Conservation (phyloP, 2,329 filamentous ascomycete species). For the Coniella lustricola region DNA sequence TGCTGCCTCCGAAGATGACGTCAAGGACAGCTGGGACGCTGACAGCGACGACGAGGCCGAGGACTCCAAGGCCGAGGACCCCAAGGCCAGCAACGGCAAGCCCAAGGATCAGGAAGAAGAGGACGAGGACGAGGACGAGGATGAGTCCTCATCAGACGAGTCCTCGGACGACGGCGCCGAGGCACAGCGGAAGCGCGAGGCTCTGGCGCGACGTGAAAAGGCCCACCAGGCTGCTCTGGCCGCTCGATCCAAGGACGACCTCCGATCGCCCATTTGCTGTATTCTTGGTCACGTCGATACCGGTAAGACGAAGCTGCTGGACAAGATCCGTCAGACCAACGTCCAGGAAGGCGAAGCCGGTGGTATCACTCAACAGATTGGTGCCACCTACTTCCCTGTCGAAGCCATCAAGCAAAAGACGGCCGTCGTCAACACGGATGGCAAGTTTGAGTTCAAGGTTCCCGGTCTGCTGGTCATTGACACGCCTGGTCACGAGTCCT, state of each 20-base stretch:
- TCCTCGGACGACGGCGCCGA: constrained; percentile 59
- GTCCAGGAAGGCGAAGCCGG: constrained; percentile 98
- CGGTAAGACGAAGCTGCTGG: constrained; percentile 97
- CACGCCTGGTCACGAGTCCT: constrained; percentile 99
- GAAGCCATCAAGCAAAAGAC: constrained; percentile 92
- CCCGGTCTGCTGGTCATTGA: constrained; percentile 95
- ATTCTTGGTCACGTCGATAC: constrained; percentile 99
- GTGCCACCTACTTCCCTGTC: constrained; percentile 97
- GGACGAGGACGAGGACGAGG: constrained; percentile 31
- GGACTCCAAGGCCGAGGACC: too few relatives aligned
- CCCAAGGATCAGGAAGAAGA: constrained; percentile 29
- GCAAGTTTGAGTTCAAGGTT: constrained; percentile 91
- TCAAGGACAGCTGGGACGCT: constrained; percentile 95
- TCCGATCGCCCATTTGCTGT: constrained; percentile 97
- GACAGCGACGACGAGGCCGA: constrained; percentile 65
- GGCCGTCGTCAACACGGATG: constrained; percentile 83
- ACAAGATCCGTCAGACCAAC: constrained; percentile 97
- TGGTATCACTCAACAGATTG: constrained; percentile 99
- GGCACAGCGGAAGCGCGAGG: constrained; percentile 76
- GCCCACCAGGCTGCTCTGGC: constrained; percentile 87
- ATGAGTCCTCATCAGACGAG: constrained; percentile 54
- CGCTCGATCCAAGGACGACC: constrained; percentile 84
- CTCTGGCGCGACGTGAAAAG: constrained; percentile 79
- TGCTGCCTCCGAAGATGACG: constrained; percentile 65
- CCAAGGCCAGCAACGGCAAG: constrained; percentile 28